phyloP scores from a whole-genome alignment of 2,329 filamentous ascomycete genomes.

The Colletotrichum sidae region DNA sequence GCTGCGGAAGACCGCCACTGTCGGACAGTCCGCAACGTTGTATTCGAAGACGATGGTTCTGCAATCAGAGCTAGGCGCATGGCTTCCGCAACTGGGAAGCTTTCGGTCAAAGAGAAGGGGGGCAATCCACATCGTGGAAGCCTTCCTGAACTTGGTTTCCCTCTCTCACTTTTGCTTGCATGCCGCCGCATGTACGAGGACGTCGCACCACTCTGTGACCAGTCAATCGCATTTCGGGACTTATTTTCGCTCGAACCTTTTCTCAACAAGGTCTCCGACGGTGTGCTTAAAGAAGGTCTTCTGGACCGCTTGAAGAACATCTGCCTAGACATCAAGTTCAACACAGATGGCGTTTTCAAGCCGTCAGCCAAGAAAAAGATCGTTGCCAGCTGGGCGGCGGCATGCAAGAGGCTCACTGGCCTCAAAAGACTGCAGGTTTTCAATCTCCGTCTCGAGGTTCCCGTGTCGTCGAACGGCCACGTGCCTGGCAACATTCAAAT shows the following conservation, averaged over 20 bases:
- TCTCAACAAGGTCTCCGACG: not conserved
- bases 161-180: constrained; percentile 5
- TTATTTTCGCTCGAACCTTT: constrained; percentile 11
- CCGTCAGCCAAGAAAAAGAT: constrained; percentile 29
- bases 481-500: constrained; percentile 3
- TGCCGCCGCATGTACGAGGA: constrained; percentile 26
- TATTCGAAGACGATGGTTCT: constrained; percentile 6
- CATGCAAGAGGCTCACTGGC: constrained; percentile 11
- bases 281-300: not conserved
- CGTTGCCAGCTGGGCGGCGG: constrained; percentile 1
- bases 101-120: too few species aligned
- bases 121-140: too few species aligned
- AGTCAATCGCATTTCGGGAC: constrained; percentile 21
- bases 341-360: constrained; percentile 12
- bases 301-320: constrained; percentile 15
- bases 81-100: not conserved
- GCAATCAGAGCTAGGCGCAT: constrained; percentile 11
- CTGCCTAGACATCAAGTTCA: constrained; percentile 20
- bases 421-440: not conserved
- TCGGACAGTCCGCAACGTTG: not conserved
- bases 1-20: not conserved
- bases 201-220: constrained; percentile 21
- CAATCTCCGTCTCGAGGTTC: constrained; percentile 6
- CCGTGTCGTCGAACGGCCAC: constrained; percentile 14
- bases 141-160: not conserved